Evolutionary conservation across 2,329 filamentous ascomycete species (phyloP).

Genomic region (Sarocladium brachiariae): DNA sequence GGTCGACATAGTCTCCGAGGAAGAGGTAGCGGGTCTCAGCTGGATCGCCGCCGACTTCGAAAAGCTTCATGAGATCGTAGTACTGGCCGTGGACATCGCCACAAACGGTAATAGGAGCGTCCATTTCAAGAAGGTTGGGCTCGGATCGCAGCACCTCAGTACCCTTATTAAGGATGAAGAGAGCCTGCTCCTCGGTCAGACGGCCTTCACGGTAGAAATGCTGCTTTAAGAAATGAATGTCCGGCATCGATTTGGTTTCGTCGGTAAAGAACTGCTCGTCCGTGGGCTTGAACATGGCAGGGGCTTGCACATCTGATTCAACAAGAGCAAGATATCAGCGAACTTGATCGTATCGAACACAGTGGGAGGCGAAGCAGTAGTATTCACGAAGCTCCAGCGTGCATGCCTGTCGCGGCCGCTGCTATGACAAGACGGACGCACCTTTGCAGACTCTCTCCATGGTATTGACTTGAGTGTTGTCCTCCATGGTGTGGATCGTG

Average conservation of each 20-base stretch:
- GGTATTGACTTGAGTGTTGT: slow-evolving; percentile 91
- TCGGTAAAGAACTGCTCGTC: slow-evolving; percentile 93
- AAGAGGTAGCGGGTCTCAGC: slow-evolving; percentile 96
- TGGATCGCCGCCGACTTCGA: slow-evolving; percentile 95
- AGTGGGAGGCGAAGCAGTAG: neutral
- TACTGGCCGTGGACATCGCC: slow-evolving; percentile 98
- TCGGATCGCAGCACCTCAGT: slow-evolving; percentile 83
- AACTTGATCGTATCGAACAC: neutral
- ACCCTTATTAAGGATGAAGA: slow-evolving; percentile 88
- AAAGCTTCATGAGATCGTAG: slow-evolving; percentile 99
- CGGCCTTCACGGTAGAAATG: slow-evolving; percentile 98
- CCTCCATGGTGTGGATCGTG: slow-evolving; percentile 96
- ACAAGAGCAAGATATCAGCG: neutral
- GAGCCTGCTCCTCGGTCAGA: slow-evolving; percentile 91
- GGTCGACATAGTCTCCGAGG: slow-evolving; percentile 94
- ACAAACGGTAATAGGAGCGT: slow-evolving; percentile 96
- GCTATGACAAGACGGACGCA: too few species aligned
- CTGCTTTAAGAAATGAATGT: slow-evolving; percentile 92
- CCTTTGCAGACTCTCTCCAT: slow-evolving; percentile 97
- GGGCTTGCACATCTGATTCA: slow-evolving; percentile 83
- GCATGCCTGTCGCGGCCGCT: too few species aligned
- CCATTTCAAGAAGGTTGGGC: slow-evolving; percentile 97
- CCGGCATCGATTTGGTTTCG: slow-evolving; percentile 77
- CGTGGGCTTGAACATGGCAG: slow-evolving; percentile 84
- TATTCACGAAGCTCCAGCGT: too few species aligned